phyloP scores from a whole-genome alignment of 345 rosid genomes.

The Lenwebbia sp. region DNA sequence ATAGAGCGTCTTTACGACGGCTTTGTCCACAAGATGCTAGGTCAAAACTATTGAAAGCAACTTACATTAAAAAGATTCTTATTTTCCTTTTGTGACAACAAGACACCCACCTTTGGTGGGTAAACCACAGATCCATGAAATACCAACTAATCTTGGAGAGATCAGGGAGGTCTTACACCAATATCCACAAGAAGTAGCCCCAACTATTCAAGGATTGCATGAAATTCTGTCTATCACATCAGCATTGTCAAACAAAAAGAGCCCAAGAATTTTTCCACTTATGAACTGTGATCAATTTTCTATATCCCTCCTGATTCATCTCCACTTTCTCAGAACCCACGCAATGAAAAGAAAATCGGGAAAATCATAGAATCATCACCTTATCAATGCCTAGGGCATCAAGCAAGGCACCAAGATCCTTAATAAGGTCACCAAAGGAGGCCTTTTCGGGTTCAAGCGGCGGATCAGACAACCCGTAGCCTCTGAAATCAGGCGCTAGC shows the following conservation, averaged over 20 bases:
- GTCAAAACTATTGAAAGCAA: neutral
- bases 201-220: neutral
- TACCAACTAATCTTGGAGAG: neutral
- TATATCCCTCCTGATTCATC: neutral
- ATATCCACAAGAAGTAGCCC: neutral
- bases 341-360: neutral
- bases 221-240: neutral
- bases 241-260: neutral
- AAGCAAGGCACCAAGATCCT: constrained; percentile 26
- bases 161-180: neutral
- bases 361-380: constrained; percentile 8
- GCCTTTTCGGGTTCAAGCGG: constrained; percentile 34
- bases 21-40: neutral
- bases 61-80: neutral
- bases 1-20: neutral
- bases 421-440: constrained; percentile 9
- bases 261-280: neutral
- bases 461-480: constrained; percentile 38
- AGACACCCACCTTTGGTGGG: neutral
- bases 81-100: neutral
- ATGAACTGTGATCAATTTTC: neutral
- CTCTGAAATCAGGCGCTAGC: constrained; percentile 37
- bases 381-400: constrained; percentile 24
- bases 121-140: neutral
- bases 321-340: neutral